Base-by-base conservation (phyloP, 1,284 basidiomycete species). In the Leccinum fallax region DNA sequence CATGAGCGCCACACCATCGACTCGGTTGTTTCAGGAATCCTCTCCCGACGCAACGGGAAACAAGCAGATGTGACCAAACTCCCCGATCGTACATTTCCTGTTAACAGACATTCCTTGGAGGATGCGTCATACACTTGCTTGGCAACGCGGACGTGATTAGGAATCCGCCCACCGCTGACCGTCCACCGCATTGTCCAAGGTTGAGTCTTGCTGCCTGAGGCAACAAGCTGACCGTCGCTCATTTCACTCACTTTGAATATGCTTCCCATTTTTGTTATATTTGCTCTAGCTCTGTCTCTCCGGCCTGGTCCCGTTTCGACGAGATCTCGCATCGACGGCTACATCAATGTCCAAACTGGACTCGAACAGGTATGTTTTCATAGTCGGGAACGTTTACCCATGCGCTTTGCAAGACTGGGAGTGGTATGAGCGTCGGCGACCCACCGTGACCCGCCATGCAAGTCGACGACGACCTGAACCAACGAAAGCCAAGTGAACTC, bases 381-480 rank as follows among this genome's bases (percentile, higher is more conserved):
- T 90, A 78, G 83, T 90, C 58, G 88, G 88, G 57, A 89, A 90
- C 65, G 81, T 84, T 0, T 85, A 80, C 66, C 83, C 88, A 0
- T 92, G 89, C 74, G 85, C 80, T 5, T 63, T 77, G 34, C 71
- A 81, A 63, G 79, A 84, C 66, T 92, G 90, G 84, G 61, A 75
- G 34, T 54, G 30, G 19, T 36, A 8, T 19, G 16, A 11, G 11
- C 32, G 26, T 38, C 24, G 52, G 26, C 1, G 19, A 48, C 21
- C 32, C 24, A 8, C 21, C 55, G 30, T 32, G 30, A 32, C 30
- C 30, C 19, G 34, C 52, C 19, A 62, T 61, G 57, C 58, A 60
- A 28, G 57, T 63, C 32, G 67, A 48, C 21, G 46, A 48, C 43
- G 46, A 24, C 40, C 9, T 10, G n/a, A 10, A 43, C 19, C 46